These are phyloP conservation scores for Alternaria ethzedia DNA, from an alignment of 2,329 filamentous ascomycete genomes.

Conservation along the genomic window DNA sequence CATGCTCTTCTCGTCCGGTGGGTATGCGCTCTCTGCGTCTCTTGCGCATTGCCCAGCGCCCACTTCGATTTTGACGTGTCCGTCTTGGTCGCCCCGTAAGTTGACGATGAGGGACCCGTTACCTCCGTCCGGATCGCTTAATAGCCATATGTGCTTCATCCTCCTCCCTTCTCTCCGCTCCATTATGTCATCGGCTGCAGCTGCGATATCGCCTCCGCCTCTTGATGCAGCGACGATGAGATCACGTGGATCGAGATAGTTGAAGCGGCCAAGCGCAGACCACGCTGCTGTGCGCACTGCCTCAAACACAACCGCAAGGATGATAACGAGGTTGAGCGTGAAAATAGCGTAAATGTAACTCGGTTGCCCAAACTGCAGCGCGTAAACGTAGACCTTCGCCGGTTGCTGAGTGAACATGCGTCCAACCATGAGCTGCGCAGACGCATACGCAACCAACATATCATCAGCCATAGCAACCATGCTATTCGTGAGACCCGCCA, in stretches of 20 bases:
- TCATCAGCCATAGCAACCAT: slow-evolving; percentile 38
- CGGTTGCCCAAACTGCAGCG: slow-evolving; percentile 33
- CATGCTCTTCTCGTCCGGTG: neutral
- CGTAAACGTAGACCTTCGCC: slow-evolving; percentile 23
- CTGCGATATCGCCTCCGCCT: slow-evolving; percentile 26
- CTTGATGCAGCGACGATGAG: slow-evolving; percentile 36
- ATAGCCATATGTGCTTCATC: slow-evolving; percentile 28
- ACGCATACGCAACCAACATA: slow-evolving; percentile 41
- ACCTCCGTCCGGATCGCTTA: slow-evolving; percentile 33
- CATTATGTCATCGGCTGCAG: slow-evolving; percentile 25
- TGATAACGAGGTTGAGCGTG: slow-evolving; percentile 30
- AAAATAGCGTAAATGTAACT: slow-evolving; percentile 41
- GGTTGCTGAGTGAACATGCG: slow-evolving; percentile 16
- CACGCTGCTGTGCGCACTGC: slow-evolving; percentile 32
- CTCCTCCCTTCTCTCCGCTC: slow-evolving; percentile 14
- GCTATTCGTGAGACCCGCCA: slow-evolving; percentile 31
- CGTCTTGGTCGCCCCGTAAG: slow-evolving; percentile 24
- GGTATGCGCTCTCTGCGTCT: neutral
- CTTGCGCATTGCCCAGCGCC: neutral
- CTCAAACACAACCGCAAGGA: slow-evolving; percentile 32
- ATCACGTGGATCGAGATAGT: slow-evolving; percentile 39
- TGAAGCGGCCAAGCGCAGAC: slow-evolving; percentile 30
- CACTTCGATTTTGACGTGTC: slow-evolving; percentile 28
- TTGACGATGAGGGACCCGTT: slow-evolving; percentile 30
- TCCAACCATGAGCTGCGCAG: slow-evolving; percentile 46